These are phyloP conservation scores for Eutrema yunnanense DNA, from an alignment of 345 rosid genomes.

Conservation along the genomic window DNA sequence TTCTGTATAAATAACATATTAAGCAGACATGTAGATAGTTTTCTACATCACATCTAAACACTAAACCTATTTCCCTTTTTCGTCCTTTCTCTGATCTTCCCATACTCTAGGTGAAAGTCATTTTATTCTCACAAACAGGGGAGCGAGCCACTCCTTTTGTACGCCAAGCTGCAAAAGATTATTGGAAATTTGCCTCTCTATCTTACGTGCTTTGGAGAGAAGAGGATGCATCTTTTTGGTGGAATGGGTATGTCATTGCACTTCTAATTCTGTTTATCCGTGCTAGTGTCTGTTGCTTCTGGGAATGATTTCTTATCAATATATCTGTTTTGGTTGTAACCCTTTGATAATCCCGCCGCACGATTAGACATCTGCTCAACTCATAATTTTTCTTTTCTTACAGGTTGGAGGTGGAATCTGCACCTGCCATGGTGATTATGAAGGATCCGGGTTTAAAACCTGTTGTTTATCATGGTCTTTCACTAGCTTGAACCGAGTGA, in stretches of 20 bases:
- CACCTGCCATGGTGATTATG: conserved; percentile 79
- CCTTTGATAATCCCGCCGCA: background rate
- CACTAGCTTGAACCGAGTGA: conserved; percentile 16
- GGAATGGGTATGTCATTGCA: conserved; percentile 66
- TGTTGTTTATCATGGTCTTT: conserved; percentile 73
- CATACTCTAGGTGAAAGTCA: conserved; percentile 65
- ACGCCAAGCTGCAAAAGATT: conserved; percentile 71
- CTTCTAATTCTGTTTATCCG: conserved; percentile 15
- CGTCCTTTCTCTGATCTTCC: conserved; percentile 1
- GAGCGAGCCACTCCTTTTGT: conserved; percentile 80
- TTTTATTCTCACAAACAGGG: conserved; percentile 90
- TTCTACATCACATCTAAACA: background rate
- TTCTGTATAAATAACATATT: background rate
- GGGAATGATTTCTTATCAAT: background rate
- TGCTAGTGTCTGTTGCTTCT: background rate
- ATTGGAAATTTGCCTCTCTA: conserved; percentile 71
- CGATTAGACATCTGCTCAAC: conserved; percentile 11
- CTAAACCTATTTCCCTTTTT: background rate
- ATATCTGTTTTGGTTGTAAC: conserved; percentile 4
- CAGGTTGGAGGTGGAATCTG: conserved; percentile 94
- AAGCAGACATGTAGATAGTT: background rate
- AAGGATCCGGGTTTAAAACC: conserved; percentile 91
- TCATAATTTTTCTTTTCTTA: conserved; percentile 23
- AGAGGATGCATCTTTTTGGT: conserved; percentile 92
- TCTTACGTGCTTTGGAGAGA: conserved; percentile 79